phyloP scores from a whole-genome alignment of 148 eudicot genomes.

The Rhododendron vialii region DNA sequence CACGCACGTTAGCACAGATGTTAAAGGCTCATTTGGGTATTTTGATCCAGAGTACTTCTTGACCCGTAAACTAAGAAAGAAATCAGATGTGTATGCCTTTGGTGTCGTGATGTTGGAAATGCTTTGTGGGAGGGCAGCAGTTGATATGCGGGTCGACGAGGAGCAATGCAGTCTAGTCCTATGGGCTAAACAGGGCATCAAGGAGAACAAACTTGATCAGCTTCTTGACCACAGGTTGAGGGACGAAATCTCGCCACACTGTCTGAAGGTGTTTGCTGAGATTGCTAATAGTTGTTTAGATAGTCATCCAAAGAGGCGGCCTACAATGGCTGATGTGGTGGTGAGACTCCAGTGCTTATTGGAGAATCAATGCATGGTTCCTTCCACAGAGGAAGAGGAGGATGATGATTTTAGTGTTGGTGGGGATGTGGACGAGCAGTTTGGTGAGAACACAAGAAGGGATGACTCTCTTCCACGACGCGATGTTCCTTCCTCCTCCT shows the following conservation, averaged over 20 bases:
- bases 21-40: neutral
- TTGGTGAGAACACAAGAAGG: neutral
- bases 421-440: neutral
- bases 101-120: neutral
- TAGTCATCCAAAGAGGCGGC: neutral
- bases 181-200: neutral
- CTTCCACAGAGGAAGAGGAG: neutral
- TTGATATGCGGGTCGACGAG: neutral
- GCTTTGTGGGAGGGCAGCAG: neutral
- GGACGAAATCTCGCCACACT: neutral
- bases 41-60: neutral
- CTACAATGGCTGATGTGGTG: conserved; percentile 5
- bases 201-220: neutral
- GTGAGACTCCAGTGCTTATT: neutral
- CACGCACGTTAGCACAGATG: neutral
- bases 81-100: neutral
- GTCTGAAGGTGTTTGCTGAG: neutral
- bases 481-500: neutral
- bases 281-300: neutral
- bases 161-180: neutral
- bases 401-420: neutral
- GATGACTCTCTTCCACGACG: neutral
- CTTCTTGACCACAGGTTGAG: neutral
- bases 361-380: neutral
- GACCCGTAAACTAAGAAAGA: neutral